phyloP scores from a whole-genome alignment of 2,329 filamentous ascomycete species.

The Dissoconium aciculare region DNA sequence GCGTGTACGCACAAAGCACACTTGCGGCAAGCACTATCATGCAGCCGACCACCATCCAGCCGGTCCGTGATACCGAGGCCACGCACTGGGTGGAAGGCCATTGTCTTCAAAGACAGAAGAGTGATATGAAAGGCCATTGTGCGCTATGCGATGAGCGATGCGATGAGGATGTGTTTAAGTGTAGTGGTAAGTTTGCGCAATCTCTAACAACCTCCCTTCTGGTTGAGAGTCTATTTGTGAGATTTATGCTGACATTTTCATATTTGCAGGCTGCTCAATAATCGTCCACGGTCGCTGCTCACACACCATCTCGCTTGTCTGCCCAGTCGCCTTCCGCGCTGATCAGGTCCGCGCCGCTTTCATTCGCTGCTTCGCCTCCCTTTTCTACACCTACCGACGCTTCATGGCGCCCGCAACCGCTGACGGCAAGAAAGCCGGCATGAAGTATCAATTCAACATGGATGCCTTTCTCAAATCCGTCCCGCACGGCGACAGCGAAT shows the following conservation, averaged over 20 bases:
- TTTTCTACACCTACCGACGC: constrained; percentile 54
- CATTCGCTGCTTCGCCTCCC: constrained; percentile 52
- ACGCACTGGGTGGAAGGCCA: constrained; percentile 76
- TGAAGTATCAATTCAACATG: constrained; percentile 51
- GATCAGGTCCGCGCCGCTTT: constrained; percentile 54
- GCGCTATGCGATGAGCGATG: constrained; percentile 63
- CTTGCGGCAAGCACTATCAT: constrained; percentile 73
- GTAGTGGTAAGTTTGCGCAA: constrained; percentile 34
- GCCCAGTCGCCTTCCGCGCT: constrained; percentile 48
- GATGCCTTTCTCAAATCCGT: constrained; percentile 50
- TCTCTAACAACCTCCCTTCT: not conserved
- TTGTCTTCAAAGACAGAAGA: constrained; percentile 52
- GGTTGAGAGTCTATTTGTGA: constrained; percentile 14
- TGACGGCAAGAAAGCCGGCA: constrained; percentile 47
- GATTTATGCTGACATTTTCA: too few species aligned
- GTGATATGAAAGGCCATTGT: constrained; percentile 48
- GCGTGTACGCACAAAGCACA: constrained; percentile 74
- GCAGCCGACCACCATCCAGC: constrained; percentile 69
- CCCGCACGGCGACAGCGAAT: constrained; percentile 48
- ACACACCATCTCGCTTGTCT: constrained; percentile 46
- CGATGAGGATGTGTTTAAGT: constrained; percentile 60
- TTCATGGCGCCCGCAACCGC: constrained; percentile 44
- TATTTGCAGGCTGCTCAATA: constrained; percentile 40
- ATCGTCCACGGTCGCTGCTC: constrained; percentile 45
- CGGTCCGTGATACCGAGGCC: constrained; percentile 62